Percentiles rank a stretch among this genome's conserved stretches.
phyloP scores from a whole-genome alignment of 306 rosid genomes.

The Prunus mume region DNA sequence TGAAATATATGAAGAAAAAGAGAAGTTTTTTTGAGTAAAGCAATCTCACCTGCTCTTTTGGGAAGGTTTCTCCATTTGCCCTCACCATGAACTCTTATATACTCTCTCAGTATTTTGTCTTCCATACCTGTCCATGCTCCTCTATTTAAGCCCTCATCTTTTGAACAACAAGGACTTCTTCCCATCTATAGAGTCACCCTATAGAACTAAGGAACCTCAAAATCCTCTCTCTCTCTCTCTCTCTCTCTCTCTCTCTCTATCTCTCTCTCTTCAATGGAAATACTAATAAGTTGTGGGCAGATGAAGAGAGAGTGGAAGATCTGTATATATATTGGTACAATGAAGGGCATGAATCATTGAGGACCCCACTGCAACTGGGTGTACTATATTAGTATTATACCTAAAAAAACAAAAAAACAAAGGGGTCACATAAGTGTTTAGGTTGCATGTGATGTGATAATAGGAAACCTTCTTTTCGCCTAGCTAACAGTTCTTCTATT shows the following conservation, averaged over 20 bases:
- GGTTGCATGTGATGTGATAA: slow-evolving; percentile 6
- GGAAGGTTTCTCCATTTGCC: slow-evolving; percentile 57
- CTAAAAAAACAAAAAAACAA: not conserved
- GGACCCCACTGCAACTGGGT: not conserved
- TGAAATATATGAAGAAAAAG: not conserved
- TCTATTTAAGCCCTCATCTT: slow-evolving; percentile 36
- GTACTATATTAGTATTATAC: not conserved
- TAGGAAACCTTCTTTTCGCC: not conserved
- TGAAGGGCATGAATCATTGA: not conserved
- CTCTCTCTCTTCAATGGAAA: not conserved
- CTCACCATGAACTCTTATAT: slow-evolving; percentile 38
- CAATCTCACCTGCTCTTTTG: slow-evolving; percentile 38
- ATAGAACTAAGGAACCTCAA: not conserved
- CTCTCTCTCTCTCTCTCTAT: slow-evolving; percentile 5
- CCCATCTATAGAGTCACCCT: slow-evolving; percentile 28
- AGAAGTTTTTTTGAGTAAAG: not conserved
- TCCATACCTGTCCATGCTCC: slow-evolving; percentile 53
- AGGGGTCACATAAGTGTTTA: not conserved
- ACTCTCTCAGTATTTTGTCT: slow-evolving; percentile 33
- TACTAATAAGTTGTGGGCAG: not conserved
- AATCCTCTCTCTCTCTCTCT: not conserved
- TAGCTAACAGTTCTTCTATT: not conserved
- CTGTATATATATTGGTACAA: not conserved
- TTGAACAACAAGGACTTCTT: slow-evolving; percentile 48
- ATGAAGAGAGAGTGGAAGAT: not conserved